Conservation (phyloP, 441 rosid genomes). For the Pelargonium fulgidum region DNA sequence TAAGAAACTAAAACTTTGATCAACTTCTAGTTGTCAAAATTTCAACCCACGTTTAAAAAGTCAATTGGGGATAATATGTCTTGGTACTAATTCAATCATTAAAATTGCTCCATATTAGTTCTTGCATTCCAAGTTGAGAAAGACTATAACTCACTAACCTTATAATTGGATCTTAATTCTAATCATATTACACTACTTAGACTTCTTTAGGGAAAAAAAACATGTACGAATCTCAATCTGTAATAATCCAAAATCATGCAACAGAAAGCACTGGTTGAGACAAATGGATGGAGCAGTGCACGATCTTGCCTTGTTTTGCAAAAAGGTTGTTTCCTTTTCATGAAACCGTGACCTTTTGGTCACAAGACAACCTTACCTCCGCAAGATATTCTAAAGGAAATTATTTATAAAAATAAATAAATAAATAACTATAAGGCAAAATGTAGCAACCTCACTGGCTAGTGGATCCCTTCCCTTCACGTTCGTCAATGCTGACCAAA, state of each 20-base stretch:
- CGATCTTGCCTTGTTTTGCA: no score
- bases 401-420: neutral
- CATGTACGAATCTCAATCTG: neutral
- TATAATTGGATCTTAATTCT: neutral
- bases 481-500: conserved; percentile 62
- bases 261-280: neutral
- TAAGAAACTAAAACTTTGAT: neutral
- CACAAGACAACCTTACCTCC: no score
- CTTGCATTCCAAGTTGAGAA: neutral
- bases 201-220: neutral
- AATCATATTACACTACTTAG: neutral
- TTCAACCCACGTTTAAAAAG: neutral
- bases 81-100: neutral
- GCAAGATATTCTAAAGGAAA: neutral
- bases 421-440: conserved; percentile 3
- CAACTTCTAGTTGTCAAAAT: neutral
- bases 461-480: conserved; percentile 87
- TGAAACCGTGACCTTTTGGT: no score
- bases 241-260: neutral
- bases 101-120: neutral
- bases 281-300: neutral
- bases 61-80: neutral
- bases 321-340: no score
- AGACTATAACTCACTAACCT: neutral
- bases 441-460: conserved; percentile 79